These are phyloP conservation scores for Trichosanthes truncata DNA, from an alignment of 306 rosid species.

Conservation along the genomic window DNA sequence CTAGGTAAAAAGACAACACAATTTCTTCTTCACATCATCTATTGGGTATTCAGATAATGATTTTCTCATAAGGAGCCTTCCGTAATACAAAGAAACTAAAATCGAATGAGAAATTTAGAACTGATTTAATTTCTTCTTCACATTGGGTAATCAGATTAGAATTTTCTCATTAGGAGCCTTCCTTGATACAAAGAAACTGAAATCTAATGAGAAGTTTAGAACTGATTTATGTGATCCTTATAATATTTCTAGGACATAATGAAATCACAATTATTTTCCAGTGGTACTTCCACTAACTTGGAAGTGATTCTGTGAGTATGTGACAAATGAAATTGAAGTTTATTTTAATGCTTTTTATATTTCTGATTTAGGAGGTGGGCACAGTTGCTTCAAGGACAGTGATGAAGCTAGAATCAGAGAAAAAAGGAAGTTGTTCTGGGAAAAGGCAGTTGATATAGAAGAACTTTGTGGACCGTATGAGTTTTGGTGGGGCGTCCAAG, in stretches of 20 bases:
- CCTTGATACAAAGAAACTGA: background rate
- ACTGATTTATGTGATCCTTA: background rate
- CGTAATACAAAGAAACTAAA: background rate
- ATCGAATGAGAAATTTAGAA: background rate
- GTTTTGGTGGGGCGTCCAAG: conserved; percentile 98
- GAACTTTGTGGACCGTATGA: conserved; percentile 94
- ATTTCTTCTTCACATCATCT: background rate
- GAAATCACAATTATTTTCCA: background rate
- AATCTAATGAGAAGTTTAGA: background rate
- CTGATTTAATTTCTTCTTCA: background rate
- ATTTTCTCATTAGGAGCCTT: background rate
- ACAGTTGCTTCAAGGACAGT: conserved; percentile 90
- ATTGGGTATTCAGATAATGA: background rate
- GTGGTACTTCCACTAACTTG: background rate
- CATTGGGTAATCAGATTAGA: background rate
- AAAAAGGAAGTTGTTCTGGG: conserved; percentile 79
- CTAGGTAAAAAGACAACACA: background rate
- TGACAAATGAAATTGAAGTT: background rate
- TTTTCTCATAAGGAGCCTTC: background rate
- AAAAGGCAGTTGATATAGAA: conserved; percentile 68
- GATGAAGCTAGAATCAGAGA: conserved; percentile 91
- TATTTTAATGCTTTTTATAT: background rate
- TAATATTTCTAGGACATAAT: background rate
- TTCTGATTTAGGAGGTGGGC: conserved; percentile 79
- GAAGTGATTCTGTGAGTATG: background rate